Conservation (phyloP, 1,139 yeast species). For the Entelexis paramagnoliae region DNA sequence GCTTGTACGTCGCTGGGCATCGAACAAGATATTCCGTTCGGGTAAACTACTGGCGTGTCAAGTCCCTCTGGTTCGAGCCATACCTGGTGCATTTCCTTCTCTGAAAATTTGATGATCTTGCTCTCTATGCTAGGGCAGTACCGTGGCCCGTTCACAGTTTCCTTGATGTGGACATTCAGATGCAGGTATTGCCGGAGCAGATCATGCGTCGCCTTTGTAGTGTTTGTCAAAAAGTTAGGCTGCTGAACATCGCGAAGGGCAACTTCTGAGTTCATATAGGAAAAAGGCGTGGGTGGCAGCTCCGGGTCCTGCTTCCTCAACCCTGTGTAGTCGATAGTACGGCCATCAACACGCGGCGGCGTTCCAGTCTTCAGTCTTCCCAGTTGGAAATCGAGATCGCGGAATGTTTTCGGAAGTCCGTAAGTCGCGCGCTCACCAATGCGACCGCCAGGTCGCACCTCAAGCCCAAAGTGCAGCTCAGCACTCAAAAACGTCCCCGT, state of each 20-base stretch:
- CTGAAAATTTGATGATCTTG: slow-evolving; percentile 69
- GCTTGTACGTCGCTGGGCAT: slow-evolving; percentile 92
- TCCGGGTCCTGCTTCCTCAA: slow-evolving; percentile 69
- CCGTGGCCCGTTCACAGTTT: slow-evolving; percentile 92
- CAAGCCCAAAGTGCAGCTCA: slow-evolving; percentile 84
- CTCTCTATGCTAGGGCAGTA: slow-evolving; percentile 96
- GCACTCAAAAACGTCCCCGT: slow-evolving; percentile 95
- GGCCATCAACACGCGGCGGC: slow-evolving; percentile 74
- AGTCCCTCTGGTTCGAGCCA: slow-evolving; percentile 98
- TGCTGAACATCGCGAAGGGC: slow-evolving; percentile 41
- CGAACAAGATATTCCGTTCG: slow-evolving; percentile 92
- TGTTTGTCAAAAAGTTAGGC: slow-evolving; percentile 64
- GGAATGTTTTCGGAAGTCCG: slow-evolving; percentile 73
- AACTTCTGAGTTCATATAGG: slow-evolving; percentile 63
- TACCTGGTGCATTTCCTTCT: slow-evolving; percentile 63
- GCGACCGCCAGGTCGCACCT: slow-evolving; percentile 77
- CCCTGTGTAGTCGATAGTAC: slow-evolving; percentile 55
- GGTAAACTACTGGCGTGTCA: slow-evolving; percentile 75
- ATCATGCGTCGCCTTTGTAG: slow-evolving; percentile 66
- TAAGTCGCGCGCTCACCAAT: slow-evolving; percentile 87
- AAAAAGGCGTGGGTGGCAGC: slow-evolving; percentile 77
- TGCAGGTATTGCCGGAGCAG: slow-evolving; percentile 60
- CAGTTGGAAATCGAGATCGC: slow-evolving; percentile 64
- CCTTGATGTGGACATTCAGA: slow-evolving; percentile 79
- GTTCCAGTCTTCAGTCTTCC: slow-evolving; percentile 96